Conservation (phyloP, 192 early-diverging fungal species). For the Dissophora ornata region DNA sequence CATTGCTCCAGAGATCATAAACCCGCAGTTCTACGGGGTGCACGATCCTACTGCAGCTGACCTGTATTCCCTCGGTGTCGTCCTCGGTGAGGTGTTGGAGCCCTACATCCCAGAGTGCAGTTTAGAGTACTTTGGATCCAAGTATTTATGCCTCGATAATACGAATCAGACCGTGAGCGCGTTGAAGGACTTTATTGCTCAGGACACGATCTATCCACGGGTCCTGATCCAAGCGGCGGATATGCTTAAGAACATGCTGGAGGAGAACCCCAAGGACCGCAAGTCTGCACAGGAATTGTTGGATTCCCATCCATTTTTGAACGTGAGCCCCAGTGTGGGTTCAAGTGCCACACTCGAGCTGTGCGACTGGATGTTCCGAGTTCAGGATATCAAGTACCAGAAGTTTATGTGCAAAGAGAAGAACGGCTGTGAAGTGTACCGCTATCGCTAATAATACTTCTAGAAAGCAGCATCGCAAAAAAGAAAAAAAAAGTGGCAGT, state of each 20-base stretch:
- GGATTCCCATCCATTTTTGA: constrained; percentile 66
- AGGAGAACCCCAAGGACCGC: constrained; percentile 63
- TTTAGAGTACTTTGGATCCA: constrained; percentile 77
- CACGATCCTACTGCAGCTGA: constrained; percentile 64
- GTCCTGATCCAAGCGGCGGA: constrained; percentile 71
- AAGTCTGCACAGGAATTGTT: constrained; percentile 67
- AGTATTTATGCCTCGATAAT: constrained; percentile 71
- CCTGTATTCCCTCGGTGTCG: constrained; percentile 75
- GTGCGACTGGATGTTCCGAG: constrained; percentile 38
- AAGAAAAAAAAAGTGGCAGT: neutral
- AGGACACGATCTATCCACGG: constrained; percentile 55
- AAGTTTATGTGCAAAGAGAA: constrained; percentile 33
- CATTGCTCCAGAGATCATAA: constrained; percentile 73
- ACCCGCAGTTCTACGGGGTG: constrained; percentile 33
- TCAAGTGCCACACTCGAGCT: constrained; percentile 13
- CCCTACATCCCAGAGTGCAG: constrained; percentile 71
- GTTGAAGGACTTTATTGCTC: constrained; percentile 63
- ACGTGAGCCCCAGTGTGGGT: neutral
- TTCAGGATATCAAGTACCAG: constrained; percentile 54
- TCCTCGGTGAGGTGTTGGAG: constrained; percentile 82
- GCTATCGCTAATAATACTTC: constrained; percentile 40
- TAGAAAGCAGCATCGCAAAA: too few species aligned
- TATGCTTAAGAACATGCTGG: constrained; percentile 67
- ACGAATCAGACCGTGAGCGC: constrained; percentile 68
- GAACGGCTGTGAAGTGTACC: constrained; percentile 31